Conservation (phyloP, 1,284 basidiomycete species). For the Sanghuangporus baumii region DNA sequence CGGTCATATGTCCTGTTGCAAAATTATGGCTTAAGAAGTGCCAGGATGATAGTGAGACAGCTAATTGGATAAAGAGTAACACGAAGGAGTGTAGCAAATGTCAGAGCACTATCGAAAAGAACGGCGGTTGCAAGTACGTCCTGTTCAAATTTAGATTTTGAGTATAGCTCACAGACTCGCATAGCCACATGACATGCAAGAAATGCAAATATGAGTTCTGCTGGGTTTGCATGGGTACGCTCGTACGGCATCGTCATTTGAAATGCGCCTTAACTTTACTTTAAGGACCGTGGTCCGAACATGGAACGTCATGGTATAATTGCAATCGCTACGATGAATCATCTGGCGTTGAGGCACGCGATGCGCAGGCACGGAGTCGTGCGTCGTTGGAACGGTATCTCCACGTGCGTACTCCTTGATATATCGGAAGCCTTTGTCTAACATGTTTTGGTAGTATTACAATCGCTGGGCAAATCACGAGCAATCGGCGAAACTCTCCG, state of each 20-base stretch:
- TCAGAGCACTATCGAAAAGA: constrained; percentile 98
- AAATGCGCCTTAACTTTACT: constrained; percentile 23
- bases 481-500: constrained; percentile 92
- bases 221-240: constrained; percentile 73
- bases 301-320: constrained; percentile 96
- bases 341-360: constrained; percentile 81
- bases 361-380: constrained; percentile 83
- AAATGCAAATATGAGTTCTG: constrained; percentile 93
- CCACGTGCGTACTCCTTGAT: constrained; percentile 59
- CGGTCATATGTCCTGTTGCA: constrained; percentile 85
- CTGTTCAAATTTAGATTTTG: constrained; percentile 13
- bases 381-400: constrained; percentile 92
- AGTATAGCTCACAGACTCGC: constrained; percentile 7
- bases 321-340: constrained; percentile 98
- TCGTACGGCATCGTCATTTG: background rate
- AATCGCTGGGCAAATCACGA: constrained; percentile 99
- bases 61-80: constrained; percentile 99
- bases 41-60: constrained; percentile 95
- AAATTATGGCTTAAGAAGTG: constrained; percentile 97
- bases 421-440: constrained; percentile 3
- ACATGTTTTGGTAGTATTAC: constrained; percentile 67
- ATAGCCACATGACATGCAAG: constrained; percentile 98
- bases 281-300: constrained; percentile 93
- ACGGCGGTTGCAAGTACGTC: constrained; percentile 97
- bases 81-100: constrained; percentile 97